Evolutionary conservation across 345 rosid genomes (phyloP), one percentile per base, ranked within the genome.

Genomic region (Ailanthus altissimus): DNA sequence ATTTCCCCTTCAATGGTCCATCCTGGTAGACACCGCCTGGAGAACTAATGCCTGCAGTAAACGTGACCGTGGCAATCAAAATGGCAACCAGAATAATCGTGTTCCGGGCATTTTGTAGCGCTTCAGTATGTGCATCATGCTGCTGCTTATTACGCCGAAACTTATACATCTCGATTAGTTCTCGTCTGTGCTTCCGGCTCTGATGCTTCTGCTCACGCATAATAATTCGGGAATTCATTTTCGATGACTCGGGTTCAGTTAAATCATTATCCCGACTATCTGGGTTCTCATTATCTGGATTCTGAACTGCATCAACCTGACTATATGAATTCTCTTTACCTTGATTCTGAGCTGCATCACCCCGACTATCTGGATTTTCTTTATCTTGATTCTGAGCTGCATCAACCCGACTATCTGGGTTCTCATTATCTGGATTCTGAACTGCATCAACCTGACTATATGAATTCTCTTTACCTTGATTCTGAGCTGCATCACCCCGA

Each of bases 81-180:
- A 77, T 50, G 6, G 79, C 81, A 1, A 74, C 79, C 0, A 80
- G 16, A 58, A 70, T 77, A 56, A 83, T 77, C 70, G 81, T 83
- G 74, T 80, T 83, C 16, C 83, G 54, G 5, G 81, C 74, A 80
- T 70, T 80, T 70, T 76, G 81, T 38, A 77, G 58, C 49, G 74
- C 81, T 65, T 80, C 81, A 5, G 14, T 64, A 1, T 77, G 68
- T 28, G 25, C 50, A 49, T 77, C 53, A 50, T 77, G 38, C 26
- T 77, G 38, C 26, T 77, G 73, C 59, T 64, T 73, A 14, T 69
- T 15, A 21, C 40, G 82, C 4, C 8, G 60, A 26, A 20, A 21
- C 23, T 63, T 56, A 46, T 70, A 12, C 5, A 54, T 38, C 23
- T 64, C 51, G 9, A 1, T 23, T 15, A 64, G 26, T 53, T 77